Conservation (phyloP, 2,329 filamentous ascomycete species). For the Neurospora sp. region DNA sequence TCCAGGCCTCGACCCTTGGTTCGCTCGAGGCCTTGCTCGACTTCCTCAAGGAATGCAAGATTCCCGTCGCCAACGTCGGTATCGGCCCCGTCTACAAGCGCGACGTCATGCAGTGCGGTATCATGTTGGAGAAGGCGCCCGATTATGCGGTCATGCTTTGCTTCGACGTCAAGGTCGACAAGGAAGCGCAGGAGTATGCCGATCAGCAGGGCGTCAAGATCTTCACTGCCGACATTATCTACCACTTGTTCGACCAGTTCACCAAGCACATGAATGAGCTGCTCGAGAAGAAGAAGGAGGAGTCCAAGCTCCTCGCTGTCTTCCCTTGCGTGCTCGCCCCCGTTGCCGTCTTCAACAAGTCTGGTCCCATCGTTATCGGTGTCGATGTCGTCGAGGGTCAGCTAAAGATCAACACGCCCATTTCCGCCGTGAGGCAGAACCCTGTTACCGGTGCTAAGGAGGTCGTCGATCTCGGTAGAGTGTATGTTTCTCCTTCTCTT, state of each 20-base stretch:
- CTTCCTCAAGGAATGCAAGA: constrained; percentile 92
- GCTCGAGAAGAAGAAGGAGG: constrained; percentile 87
- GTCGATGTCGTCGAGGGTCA: constrained; percentile 91
- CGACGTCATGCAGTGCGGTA: constrained; percentile 89
- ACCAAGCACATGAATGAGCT: constrained; percentile 87
- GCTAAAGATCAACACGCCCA: constrained; percentile 77
- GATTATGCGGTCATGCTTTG: constrained; percentile 99
- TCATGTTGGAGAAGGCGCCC: constrained; percentile 91
- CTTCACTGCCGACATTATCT: constrained; percentile 98
- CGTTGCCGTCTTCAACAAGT: constrained; percentile 98
- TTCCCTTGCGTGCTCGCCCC: constrained; percentile 90
- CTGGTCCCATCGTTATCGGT: constrained; percentile 85
- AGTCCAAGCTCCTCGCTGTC: constrained; percentile 88
- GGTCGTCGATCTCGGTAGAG: constrained; percentile 76
- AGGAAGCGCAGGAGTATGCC: constrained; percentile 83
- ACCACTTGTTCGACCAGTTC: constrained; percentile 95
- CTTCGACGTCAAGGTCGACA: constrained; percentile 99
- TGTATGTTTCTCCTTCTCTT: constrained; percentile 51
- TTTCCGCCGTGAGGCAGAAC: constrained; percentile 78
- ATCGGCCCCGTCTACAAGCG: constrained; percentile 98
- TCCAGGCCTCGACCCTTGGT: constrained; percentile 94
- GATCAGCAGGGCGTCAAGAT: constrained; percentile 94
- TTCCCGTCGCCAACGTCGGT: constrained; percentile 92
- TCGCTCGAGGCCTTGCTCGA: constrained; percentile 93
- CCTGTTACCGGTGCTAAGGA: constrained; percentile 72